A percentile compares a stretch with the other conserved stretches of the same genome.
phyloP scores from a whole-genome alignment of 225 moss, liverwort and hornwort species.

The Sphagnum tenellum region DNA sequence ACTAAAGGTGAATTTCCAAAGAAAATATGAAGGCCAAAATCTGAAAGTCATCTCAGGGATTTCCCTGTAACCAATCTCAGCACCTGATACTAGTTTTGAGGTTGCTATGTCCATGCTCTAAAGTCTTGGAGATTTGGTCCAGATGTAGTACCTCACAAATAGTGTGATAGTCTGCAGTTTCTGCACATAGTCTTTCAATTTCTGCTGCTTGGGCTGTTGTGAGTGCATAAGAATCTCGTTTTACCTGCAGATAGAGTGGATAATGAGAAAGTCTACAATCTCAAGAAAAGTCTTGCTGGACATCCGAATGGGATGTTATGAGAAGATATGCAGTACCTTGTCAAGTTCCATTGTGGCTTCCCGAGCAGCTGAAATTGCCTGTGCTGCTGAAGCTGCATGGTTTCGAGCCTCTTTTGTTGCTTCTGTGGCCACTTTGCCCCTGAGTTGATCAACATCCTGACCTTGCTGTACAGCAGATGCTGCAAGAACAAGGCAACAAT shows the following conservation, averaged over 20 bases:
- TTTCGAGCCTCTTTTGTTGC: conserved; percentile 35
- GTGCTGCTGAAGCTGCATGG: conserved; percentile 35
- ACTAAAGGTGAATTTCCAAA: neutral
- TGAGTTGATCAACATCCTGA: conserved; percentile 48
- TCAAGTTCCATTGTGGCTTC: conserved; percentile 69
- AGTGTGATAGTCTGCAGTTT: conserved; percentile 20
- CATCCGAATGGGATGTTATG: neutral
- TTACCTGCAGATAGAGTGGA: conserved; percentile 23
- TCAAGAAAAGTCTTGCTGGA: neutral
- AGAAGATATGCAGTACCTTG: conserved; percentile 22
- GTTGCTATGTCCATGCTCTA: too few relatives aligned
- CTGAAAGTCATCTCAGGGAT: too few relatives aligned
- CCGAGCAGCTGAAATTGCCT: conserved; percentile 48
- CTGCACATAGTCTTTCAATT: conserved; percentile 21
- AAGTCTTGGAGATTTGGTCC: too few relatives aligned
- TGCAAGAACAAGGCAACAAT: conserved; percentile 2
- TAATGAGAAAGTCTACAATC: conserved; percentile 1
- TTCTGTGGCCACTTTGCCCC: conserved; percentile 37
- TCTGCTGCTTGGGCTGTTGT: conserved; percentile 37
- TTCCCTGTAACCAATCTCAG: too few relatives aligned
- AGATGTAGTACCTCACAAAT: conserved; percentile 29
- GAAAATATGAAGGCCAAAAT: too few relatives aligned
- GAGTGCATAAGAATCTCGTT: conserved; percentile 47
- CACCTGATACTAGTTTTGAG: too few relatives aligned
- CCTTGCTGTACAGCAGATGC: conserved; percentile 42